Conservation (phyloP, 1,139 yeast genomes). For the Yamadazyma dendronema region DNA sequence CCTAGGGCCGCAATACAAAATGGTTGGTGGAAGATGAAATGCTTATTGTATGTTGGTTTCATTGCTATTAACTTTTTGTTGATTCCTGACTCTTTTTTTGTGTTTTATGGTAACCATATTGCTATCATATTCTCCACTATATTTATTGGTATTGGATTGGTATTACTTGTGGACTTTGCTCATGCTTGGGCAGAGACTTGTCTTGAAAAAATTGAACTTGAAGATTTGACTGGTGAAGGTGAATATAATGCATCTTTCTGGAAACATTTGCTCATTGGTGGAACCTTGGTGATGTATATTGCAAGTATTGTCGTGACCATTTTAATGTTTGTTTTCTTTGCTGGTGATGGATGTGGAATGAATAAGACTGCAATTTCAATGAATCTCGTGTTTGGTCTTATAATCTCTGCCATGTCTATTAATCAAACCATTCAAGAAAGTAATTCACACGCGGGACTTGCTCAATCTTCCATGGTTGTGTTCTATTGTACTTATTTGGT, state of each 20-base stretch:
- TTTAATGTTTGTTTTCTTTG: constrained; percentile 80
- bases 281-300: constrained; percentile 81
- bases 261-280: constrained; percentile 80
- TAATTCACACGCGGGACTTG: constrained; percentile 94
- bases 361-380: constrained; percentile 84
- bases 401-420: constrained; percentile 70
- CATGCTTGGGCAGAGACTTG: constrained; percentile 99
- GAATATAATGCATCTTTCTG: constrained; percentile 56
- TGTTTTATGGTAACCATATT: constrained; percentile 87
- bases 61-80: constrained; percentile 61
- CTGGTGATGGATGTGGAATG: constrained; percentile 83
- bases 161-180: constrained; percentile 91
- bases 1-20: constrained; percentile 85
- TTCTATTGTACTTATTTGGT: constrained; percentile 90
- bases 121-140: constrained; percentile 83
- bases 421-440: constrained; percentile 85
- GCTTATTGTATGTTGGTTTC: constrained; percentile 58
- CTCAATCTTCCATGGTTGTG: constrained; percentile 95
- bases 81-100: constrained; percentile 83
- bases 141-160: constrained; percentile 85
- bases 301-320: constrained; percentile 71
- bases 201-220: constrained; percentile 82
- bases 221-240: constrained; percentile 67
- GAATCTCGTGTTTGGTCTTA: constrained; percentile 62
- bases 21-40: constrained; percentile 85